phyloP scores from a whole-genome alignment of 176 grass and related monocot species.

The Tuctoria greenei region DNA sequence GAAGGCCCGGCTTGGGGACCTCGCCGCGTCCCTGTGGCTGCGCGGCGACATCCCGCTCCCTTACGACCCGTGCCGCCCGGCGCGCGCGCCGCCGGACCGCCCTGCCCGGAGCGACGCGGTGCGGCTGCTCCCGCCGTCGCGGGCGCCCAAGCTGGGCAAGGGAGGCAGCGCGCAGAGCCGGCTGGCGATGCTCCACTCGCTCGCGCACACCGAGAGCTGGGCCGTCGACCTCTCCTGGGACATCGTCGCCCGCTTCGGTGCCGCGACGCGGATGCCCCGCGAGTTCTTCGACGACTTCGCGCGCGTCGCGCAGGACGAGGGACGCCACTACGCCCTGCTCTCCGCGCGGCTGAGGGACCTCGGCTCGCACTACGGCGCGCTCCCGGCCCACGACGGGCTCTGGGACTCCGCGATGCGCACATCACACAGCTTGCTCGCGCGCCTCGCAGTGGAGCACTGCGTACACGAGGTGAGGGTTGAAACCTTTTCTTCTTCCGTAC shows the following conservation, averaged over 20 bases:
- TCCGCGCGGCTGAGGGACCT: slow-evolving; percentile 61
- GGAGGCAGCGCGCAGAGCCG: slow-evolving; percentile 79
- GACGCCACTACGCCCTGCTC: slow-evolving; percentile 64
- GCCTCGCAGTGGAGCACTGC: slow-evolving; percentile 83
- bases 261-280: slow-evolving; percentile 54
- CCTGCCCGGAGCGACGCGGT: slow-evolving; percentile 67
- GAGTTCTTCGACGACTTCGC: slow-evolving; percentile 87
- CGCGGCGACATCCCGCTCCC: slow-evolving; percentile 55
- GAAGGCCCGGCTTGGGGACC: slow-evolving; percentile 75
- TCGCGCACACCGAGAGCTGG: slow-evolving; percentile 95
- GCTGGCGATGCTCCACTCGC: slow-evolving; percentile 77
- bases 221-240: slow-evolving; percentile 95
- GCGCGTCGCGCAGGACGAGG: slow-evolving; percentile 72
- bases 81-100: slow-evolving; percentile 43
- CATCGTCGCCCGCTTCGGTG: slow-evolving; percentile 82
- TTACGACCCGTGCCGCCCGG: slow-evolving; percentile 37
- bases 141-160: slow-evolving; percentile 77
- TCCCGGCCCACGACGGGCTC: slow-evolving; percentile 83
- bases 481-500: neutral
- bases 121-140: slow-evolving; percentile 62
- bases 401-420: slow-evolving; percentile 87
- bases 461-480: slow-evolving; percentile 68
- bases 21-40: slow-evolving; percentile 53
- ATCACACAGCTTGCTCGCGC: slow-evolving; percentile 63
- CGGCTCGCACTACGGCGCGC: slow-evolving; percentile 72